Evolutionary conservation across 129 eudicot genomes (phyloP).

Genomic region (Lactuca saligna): DNA sequence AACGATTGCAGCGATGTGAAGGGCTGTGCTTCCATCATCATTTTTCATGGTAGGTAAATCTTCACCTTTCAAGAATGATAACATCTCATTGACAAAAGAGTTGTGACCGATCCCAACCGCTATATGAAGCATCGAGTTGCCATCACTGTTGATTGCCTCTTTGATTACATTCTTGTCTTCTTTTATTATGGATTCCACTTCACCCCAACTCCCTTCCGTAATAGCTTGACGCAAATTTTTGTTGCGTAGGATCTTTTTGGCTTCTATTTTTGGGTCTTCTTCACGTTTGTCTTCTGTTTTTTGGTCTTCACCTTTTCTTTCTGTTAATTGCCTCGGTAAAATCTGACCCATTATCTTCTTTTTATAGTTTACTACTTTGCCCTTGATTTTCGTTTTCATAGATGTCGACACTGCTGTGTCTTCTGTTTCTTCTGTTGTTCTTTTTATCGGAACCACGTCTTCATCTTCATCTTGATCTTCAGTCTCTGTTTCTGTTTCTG

Average conservation of each 20-base stretch:
- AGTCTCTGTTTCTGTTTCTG: no score
- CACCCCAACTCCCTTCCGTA: not conserved
- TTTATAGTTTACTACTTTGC: no score
- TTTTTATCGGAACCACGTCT: not conserved
- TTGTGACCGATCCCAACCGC: conserved; percentile 2
- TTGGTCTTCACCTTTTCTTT: not conserved
- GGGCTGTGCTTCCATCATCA: conserved; percentile 6
- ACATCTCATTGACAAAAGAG: not conserved
- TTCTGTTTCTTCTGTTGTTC: no score
- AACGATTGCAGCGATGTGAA: conserved; percentile 11
- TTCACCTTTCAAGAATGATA: no score
- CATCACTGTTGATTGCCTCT: not conserved
- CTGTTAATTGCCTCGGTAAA: no score
- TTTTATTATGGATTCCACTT: not conserved
- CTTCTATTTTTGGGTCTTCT: not conserved
- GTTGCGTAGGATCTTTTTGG: not conserved
- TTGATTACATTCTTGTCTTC: not conserved
- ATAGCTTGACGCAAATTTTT: not conserved
- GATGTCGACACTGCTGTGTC: no score
- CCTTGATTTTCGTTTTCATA: no score
- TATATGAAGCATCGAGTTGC: conserved; percentile 11
- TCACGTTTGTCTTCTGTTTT: no score
- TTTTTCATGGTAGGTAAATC: not conserved
- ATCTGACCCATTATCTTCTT: no score
- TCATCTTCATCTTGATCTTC: no score